Conservation (phyloP, 2,329 filamentous ascomycete species). For the Verticillium klebahnii region DNA sequence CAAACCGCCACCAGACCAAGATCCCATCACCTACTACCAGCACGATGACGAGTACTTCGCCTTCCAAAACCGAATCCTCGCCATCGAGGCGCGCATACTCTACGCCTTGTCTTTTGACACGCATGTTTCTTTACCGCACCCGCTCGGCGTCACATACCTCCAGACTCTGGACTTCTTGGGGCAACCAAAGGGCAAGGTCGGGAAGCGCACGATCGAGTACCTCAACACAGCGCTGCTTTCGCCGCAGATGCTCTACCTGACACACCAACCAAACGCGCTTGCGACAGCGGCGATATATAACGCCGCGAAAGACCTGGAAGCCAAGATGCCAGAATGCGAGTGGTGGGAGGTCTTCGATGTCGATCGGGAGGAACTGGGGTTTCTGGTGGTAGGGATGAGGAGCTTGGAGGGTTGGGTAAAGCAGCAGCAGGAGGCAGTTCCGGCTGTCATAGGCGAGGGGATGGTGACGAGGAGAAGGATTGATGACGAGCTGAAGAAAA, state of each 20-base stretch:
- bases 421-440: constrained; percentile 53
- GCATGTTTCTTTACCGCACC: constrained; percentile 80
- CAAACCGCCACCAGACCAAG: constrained; percentile 23
- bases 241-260: constrained; percentile 85
- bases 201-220: constrained; percentile 65
- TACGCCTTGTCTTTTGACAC: constrained; percentile 70
- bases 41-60: constrained; percentile 67
- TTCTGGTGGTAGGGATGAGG: constrained; percentile 79
- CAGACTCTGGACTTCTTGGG: constrained; percentile 74
- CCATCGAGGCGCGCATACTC: constrained; percentile 74
- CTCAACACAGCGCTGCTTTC: constrained; percentile 84
- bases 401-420: constrained; percentile 70
- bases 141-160: constrained; percentile 84
- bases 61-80: constrained; percentile 60
- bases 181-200: constrained; percentile 44
- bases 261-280: constrained; percentile 81
- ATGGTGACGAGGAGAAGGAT: constrained; percentile 57
- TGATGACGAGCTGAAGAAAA: constrained; percentile 54
- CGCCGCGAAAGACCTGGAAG: constrained; percentile 70
- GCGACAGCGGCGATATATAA: constrained; percentile 88
- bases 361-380: constrained; percentile 89
- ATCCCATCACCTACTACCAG: constrained; percentile 60
- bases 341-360: constrained; percentile 99
- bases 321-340: constrained; percentile 74
- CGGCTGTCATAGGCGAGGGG: constrained; percentile 33